A percentile compares a stretch with the other conserved stretches of the same genome.
These are phyloP conservation scores for Paecilomyces formosus DNA, from an alignment of 2,329 filamentous ascomycete species.

Conservation along the genomic window DNA sequence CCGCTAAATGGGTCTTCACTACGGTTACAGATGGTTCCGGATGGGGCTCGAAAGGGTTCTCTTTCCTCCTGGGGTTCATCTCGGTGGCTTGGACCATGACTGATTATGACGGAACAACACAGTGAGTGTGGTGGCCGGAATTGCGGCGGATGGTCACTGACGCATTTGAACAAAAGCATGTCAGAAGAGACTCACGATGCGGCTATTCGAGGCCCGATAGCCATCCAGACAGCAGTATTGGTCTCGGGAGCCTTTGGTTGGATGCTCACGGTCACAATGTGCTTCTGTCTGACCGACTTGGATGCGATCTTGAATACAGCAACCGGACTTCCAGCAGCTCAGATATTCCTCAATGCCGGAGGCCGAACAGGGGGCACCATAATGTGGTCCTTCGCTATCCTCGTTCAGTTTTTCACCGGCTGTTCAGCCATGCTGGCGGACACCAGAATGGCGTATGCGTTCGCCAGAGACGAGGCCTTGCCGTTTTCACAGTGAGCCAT, in stretches of 20 bases:
- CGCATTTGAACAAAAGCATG: conserved; percentile 39
- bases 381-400: conserved; percentile 56
- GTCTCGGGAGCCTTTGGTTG: conserved; percentile 55
- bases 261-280: conserved; percentile 56
- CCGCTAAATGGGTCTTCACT: conserved; percentile 54
- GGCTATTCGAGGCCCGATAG: conserved; percentile 51
- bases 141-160: conserved; percentile 12
- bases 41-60: conserved; percentile 55
- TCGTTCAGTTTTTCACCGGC: conserved; percentile 59
- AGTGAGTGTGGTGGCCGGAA: conserved; percentile 34
- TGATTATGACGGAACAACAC: conserved; percentile 60
- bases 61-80: conserved; percentile 52
- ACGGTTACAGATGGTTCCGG: conserved; percentile 56
- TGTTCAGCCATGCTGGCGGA: conserved; percentile 58
- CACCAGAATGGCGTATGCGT: conserved; percentile 56
- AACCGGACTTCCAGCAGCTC: conserved; percentile 54
- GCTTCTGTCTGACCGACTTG: conserved; percentile 55
- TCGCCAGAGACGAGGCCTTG: conserved; percentile 53
- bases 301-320: conserved; percentile 50
- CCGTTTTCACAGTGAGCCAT: conserved; percentile 48
- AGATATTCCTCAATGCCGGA: conserved; percentile 54
- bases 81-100: conserved; percentile 53
- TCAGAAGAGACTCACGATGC: conserved; percentile 61
- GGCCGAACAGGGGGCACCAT: conserved; percentile 49
- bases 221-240: conserved; percentile 53